Percentiles rank a stretch among this genome's conserved stretches.
Conservation (phyloP, 495 filamentous ascomycete genomes). For the Tricharina praecox region DNA sequence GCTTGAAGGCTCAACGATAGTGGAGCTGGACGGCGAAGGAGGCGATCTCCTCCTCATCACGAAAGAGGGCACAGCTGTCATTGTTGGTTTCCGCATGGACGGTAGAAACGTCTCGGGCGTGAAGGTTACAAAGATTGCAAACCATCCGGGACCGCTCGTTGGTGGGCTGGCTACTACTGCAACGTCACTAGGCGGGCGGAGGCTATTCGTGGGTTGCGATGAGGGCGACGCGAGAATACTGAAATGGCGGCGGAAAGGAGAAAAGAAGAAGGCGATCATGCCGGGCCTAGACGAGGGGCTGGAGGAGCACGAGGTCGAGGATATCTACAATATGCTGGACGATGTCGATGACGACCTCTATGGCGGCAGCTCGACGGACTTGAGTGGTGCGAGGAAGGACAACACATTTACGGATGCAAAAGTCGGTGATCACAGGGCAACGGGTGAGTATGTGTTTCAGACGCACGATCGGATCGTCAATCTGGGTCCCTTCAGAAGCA, state of each 20-base stretch:
- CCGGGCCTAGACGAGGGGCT: slow-evolving; percentile 27
- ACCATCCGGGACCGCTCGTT: slow-evolving; percentile 41
- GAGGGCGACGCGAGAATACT: slow-evolving; percentile 67
- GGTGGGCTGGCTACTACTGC: slow-evolving; percentile 51
- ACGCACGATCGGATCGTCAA: slow-evolving; percentile 61
- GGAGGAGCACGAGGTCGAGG: slow-evolving; percentile 40
- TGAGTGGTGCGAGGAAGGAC: slow-evolving; percentile 23
- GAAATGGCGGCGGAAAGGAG: slow-evolving; percentile 50
- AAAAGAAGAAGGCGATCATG: slow-evolving; percentile 32
- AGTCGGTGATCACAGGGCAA: slow-evolving; percentile 8
- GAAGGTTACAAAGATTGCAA: slow-evolving; percentile 43
- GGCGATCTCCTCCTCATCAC: slow-evolving; percentile 76
- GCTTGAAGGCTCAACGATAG: slow-evolving; percentile 66
- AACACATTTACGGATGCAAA: slow-evolving; percentile 6
- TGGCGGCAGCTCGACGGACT: slow-evolving; percentile 47
- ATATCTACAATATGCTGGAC: slow-evolving; percentile 29
- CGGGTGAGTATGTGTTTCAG: slow-evolving; percentile 51
- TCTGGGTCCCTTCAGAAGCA: slow-evolving; percentile 57
- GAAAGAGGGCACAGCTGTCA: slow-evolving; percentile 53
- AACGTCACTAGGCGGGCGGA: slow-evolving; percentile 47
- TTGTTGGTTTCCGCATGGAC: slow-evolving; percentile 71
- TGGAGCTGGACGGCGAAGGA: slow-evolving; percentile 51
- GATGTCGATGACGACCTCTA: slow-evolving; percentile 43
- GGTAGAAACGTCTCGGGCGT: slow-evolving; percentile 86
- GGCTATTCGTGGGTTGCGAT: slow-evolving; percentile 71